A percentile compares a stretch with the other conserved stretches of the same genome.
Conservation (phyloP, 129 eudicot genomes). For the Escallonia herrerae region DNA sequence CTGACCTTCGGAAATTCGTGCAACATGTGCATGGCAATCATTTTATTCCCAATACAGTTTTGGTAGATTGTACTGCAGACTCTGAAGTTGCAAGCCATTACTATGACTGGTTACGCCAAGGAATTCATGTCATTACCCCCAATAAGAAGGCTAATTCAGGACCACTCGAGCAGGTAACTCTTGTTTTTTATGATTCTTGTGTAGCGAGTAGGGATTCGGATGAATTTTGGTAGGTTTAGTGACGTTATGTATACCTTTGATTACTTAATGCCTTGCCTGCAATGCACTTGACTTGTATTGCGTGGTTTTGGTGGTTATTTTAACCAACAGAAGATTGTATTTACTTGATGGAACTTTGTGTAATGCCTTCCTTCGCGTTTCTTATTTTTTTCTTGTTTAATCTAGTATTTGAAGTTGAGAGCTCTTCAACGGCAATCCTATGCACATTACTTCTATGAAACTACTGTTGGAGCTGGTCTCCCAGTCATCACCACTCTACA, state of each 20-base stretch:
- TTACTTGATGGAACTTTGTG: constrained; percentile 13
- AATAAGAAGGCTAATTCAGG: constrained; percentile 99
- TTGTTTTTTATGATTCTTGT: too few relatives aligned
- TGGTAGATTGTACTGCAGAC: constrained; percentile 97
- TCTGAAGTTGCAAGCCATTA: constrained; percentile 73
- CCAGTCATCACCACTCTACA: constrained; percentile 89
- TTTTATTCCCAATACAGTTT: constrained; percentile 78
- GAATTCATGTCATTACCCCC: constrained; percentile 94
- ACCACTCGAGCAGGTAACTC: constrained; percentile 86
- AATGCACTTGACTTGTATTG: too few relatives aligned
- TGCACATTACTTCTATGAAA: constrained; percentile 95
- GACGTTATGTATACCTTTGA: too few relatives aligned
- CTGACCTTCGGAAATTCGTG: constrained; percentile 73
- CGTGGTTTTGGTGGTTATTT: too few relatives aligned
- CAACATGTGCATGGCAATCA: constrained; percentile 83
- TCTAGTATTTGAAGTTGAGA: constrained; percentile 90
- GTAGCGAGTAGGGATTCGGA: too few relatives aligned
- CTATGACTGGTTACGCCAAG: constrained; percentile 83
- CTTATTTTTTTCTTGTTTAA: background rate
- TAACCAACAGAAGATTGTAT: background rate
- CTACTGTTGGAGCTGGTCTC: constrained; percentile 99
- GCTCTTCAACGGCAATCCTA: constrained; percentile 86
- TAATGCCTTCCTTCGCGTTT: background rate
- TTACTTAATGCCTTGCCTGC: too few relatives aligned
- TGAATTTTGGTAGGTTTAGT: too few relatives aligned